A percentile compares a stretch with the other conserved stretches of the same genome.
Conservation (phyloP, 306 rosid species). For the Lathyrus oleraceus region DNA sequence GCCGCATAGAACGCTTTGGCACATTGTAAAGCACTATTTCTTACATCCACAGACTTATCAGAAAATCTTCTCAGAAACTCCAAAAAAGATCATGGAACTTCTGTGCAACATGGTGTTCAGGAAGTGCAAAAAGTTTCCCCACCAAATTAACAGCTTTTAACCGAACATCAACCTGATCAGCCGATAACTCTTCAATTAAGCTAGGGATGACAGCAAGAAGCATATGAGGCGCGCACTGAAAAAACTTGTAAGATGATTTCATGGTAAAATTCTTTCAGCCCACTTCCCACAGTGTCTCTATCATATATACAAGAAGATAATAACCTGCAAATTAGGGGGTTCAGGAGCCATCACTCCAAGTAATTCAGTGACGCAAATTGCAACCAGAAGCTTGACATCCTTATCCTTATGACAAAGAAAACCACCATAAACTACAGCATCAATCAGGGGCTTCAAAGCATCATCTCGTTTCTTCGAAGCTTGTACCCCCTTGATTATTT, state of each 20-base stretch:
- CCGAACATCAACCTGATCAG: conserved; percentile 92
- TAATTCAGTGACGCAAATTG: conserved; percentile 69
- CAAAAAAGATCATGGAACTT: conserved; percentile 61
- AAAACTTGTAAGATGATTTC: conserved; percentile 71
- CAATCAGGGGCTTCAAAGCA: conserved; percentile 54
- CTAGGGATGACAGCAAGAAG: conserved; percentile 77
- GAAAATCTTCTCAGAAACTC: conserved; percentile 87
- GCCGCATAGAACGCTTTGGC: conserved; percentile 62
- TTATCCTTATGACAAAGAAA: conserved; percentile 69
- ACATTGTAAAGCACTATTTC: conserved; percentile 78
- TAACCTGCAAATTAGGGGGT: conserved; percentile 64
- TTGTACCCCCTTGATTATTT: conserved; percentile 36
- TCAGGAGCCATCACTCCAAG: conserved; percentile 80
- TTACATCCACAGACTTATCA: conserved; percentile 87
- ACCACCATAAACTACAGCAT: conserved; percentile 48
- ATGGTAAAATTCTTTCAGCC: conserved; percentile 76
- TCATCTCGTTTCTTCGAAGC: conserved; percentile 46
- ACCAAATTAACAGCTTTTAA: conserved; percentile 88
- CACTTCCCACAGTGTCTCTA: conserved; percentile 63
- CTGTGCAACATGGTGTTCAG: conserved; percentile 60
- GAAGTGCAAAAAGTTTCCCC: conserved; percentile 77
- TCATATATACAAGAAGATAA: conserved; percentile 72
- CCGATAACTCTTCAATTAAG: conserved; percentile 72
- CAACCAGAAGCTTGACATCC: conserved; percentile 79
- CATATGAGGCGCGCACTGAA: conserved; percentile 77